Evolutionary conservation across 805 yeast genomes (phyloP).

Genomic region (Candida chauliodis): DNA sequence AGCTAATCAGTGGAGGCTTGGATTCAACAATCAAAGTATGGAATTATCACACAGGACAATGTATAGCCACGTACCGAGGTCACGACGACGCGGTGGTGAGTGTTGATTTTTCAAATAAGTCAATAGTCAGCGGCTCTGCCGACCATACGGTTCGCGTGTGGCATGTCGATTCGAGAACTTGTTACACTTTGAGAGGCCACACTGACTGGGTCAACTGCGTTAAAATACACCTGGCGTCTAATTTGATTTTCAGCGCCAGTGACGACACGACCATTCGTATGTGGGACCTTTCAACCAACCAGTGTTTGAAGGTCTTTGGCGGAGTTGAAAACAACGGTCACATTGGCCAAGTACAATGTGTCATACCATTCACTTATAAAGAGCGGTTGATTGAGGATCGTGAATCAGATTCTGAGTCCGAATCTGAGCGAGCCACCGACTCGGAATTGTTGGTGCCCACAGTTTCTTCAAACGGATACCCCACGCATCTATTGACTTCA

Average conservation of each 20-base stretch:
- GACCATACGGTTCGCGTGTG: constrained; percentile 91
- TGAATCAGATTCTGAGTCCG: constrained; percentile 9
- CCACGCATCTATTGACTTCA: constrained; percentile 82
- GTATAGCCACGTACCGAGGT: constrained; percentile 90
- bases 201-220: constrained; percentile 90
- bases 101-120: constrained; percentile 74
- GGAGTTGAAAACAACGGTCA: constrained; percentile 76
- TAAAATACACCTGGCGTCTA: constrained; percentile 74
- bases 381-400: constrained; percentile 52
- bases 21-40: constrained; percentile 92
- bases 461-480: constrained; percentile 34
- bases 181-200: constrained; percentile 91
- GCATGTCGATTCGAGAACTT: constrained; percentile 92
- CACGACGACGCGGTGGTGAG: constrained; percentile 83
- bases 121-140: constrained; percentile 90
- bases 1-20: constrained; percentile 86
- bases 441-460: constrained; percentile 18
- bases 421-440: neutral
- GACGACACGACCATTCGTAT: constrained; percentile 90
- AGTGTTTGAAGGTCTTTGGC: constrained; percentile 76
- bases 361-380: constrained; percentile 75
- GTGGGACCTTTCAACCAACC: constrained; percentile 88
- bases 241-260: constrained; percentile 78
- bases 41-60: constrained; percentile 93
- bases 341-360: constrained; percentile 91